Evolutionary conservation across 2,329 filamentous ascomycete species (phyloP), one percentile per base, ranked within the genome.

Genomic region (Lecanicillium sp.): DNA sequence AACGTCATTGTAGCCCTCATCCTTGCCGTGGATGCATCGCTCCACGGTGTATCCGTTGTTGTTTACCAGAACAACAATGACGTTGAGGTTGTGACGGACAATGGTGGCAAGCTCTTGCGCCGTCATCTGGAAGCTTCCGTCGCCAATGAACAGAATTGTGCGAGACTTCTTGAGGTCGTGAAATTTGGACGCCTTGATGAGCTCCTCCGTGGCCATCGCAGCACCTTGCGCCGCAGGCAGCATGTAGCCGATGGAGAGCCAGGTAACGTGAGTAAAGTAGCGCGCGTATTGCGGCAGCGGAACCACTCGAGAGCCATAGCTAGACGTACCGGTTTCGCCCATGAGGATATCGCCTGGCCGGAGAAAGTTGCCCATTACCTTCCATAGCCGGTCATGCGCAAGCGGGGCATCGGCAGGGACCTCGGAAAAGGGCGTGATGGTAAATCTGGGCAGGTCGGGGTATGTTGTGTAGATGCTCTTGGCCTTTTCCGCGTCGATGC

Each of bases 41-140:
- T 81, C 78, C 41, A 81, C 77, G 0, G 77, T 78, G 54, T 81
- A 81, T 0, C 78, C 78, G 23, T 75, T 68, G 48, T 81, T 82
- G 55, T 81, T 81, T 54, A 81, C 71, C 8, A 81, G 57, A 51
- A 82, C 70, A 17, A 74, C 63, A n/a, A 58, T 64, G 3, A 75
- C 68, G 30, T 75, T 66, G 19, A 79, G 65, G 3, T 70, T 67
- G 47, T 75, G 67, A 14, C 67, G 67, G 54, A 86, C 78, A 55
- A 85, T 84, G 2, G 79, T 83, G 10, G 76, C 75, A 3, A 87
- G 65, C 53, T 84, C 81, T 58, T 86, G 83, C 0, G 74, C 79
- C 0, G 81, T 86, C 65, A 86, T 76, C 53, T 84, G 77, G 50
- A 86, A 73, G 52, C 78, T 81, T 3, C 81, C 82, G 44, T 84